Evolutionary conservation across 2,329 filamentous ascomycete species (phyloP), one percentile per base, ranked within the genome.

Genomic region (Coniochaeta hoffmannii): DNA sequence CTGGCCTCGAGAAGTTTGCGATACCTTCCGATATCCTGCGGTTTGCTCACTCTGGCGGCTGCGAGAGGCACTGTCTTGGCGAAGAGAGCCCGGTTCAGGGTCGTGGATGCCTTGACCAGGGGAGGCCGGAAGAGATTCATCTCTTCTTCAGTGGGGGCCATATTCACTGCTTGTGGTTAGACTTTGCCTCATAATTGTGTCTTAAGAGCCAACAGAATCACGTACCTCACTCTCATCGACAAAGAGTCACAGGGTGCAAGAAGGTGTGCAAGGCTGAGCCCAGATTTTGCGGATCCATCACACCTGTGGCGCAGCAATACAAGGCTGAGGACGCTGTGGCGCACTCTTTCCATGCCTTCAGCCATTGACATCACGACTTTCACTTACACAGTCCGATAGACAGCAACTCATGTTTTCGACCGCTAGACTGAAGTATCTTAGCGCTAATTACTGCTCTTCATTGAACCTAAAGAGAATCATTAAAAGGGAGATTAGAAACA

Each of bases 71-170:
- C 74, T 1, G 79, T 88, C 69, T 87, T 90, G 53, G 82, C 78
- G 75, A 97, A 97, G 60, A 95, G 86, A 15, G 86, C 80, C 62
- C 89, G 86, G 73, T 99, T 92, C 60, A 99, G 83, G 52, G 82
- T 81, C 66, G 85, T 85, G 76, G 90, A 89, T 57, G 87, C 85
- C 9, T 71, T 69, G 64, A 93, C 87, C 57, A 91, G 77, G 24
- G 92, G 91, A 50, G 91, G 90, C 61, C 86, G 84, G 70, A 96
- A 89, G 53, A 82, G 67, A 60, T 73, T 75, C 80, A 83, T 84
- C 50, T 74, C 71, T 56, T 56, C 36, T 28, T 58, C 38, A 31
- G 19, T 36, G 4, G 28, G n/a, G 30, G 49, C 49, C 49, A 50
- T 50, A 50, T 34, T 50, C 28, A 11, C 49, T 46, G 11, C 41